A percentile compares a stretch with the other conserved stretches of the same genome.
These are phyloP conservation scores for Prunus yedoensis DNA, from an alignment of 331 rosid genomes.

Conservation along the genomic window DNA sequence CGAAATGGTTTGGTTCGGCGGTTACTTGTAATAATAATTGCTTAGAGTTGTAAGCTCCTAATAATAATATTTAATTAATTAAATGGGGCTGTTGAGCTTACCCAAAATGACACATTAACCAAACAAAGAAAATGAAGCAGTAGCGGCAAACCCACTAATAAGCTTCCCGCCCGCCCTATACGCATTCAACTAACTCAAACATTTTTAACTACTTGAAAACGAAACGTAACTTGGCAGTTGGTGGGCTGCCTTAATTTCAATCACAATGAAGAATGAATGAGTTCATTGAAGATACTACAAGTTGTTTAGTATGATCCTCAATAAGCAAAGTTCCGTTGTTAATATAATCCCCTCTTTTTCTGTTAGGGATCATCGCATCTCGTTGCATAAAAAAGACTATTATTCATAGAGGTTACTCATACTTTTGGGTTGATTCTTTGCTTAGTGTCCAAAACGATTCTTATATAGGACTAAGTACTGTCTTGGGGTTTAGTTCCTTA, in stretches of 20 bases:
- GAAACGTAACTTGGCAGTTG: constrained; percentile 54
- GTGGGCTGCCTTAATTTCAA: constrained; percentile 31
- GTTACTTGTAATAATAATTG: constrained; percentile 49
- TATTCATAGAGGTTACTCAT: no score
- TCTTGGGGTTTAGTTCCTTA: no score
- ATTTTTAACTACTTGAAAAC: constrained; percentile 27
- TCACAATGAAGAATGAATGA: not conserved
- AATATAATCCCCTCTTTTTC: no score
- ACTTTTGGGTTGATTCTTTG: no score
- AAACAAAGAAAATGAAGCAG: constrained; percentile 13
- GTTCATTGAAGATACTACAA: not conserved
- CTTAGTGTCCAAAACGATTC: no score
- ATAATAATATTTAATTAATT: not conserved
- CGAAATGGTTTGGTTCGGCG: constrained; percentile 8
- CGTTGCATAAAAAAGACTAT: no score
- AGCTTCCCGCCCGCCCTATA: not conserved
- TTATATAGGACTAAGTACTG: no score
- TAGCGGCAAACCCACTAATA: constrained; percentile 23
- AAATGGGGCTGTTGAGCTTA: constrained; percentile 29
- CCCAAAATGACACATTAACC: constrained; percentile 57
- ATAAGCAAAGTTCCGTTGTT: no score
- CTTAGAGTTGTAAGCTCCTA: constrained; percentile 11
- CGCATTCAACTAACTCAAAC: not conserved
- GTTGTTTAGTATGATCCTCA: no score
- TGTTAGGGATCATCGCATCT: no score